Base-by-base conservation (phyloP, 352 stramenopile species). In the Phytophthora meadii region DNA sequence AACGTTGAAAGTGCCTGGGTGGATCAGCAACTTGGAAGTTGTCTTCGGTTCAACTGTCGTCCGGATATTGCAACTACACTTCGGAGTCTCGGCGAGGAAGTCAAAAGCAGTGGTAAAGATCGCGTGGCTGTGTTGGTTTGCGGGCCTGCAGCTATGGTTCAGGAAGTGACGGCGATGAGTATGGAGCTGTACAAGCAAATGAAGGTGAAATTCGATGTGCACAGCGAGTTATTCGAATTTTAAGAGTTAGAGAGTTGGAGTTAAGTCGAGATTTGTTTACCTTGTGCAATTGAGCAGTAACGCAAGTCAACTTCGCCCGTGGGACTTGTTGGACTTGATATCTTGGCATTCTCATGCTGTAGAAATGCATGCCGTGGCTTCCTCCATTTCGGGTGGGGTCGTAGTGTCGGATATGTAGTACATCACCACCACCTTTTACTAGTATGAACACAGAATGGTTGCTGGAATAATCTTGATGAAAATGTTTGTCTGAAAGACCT, bases 91-190 rank as follows among this genome's bases (percentile, higher is more conserved):
- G 75, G 71, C 4, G 32, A 74, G 19, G 22, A 68, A 6, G 72
- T 72, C 14, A 56, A 62, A 19, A 15, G 54, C 54, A 56, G 34
- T 22, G 44, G 40, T 24, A 67, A 68, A 17, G 27, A 60, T 6
- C 54, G 72, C 14, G 69, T 83, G 1, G 75, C 48, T 0, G 68
- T 83, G 19, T 48, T 83, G 36, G 75, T 81, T 1, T 81, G 72
- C 39, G 75, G 75, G 0, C 75, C 75, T 0, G 15, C n/a, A 0
- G n/a, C 58, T 10, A 74, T 84, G 68, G 59, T 83, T 4, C 46
- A 32, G 1, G 59, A 68, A 0, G 70, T 72, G 2, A 47, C 72
- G 1, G 25, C 4, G 5, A 30, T 36, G 5, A 66, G 63, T 8
- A 46, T 66, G 8, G 5, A 19, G 7, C 51, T 76, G 9, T 32